Evolutionary conservation across 768 basidiomycete genomes (phyloP).

Genomic region (Boletus reticuloceps): DNA sequence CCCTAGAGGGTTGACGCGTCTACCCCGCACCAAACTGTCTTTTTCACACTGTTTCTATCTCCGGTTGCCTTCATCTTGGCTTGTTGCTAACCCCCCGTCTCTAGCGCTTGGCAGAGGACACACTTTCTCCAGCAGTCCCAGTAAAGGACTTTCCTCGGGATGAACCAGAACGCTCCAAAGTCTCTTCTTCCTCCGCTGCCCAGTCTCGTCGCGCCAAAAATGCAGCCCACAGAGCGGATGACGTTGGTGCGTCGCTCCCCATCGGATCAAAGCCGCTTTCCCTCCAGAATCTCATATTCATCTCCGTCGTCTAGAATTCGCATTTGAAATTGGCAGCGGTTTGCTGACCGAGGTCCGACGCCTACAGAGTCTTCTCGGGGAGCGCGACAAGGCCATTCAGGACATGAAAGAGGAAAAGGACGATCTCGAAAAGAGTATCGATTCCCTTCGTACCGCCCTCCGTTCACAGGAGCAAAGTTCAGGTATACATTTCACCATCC

Average conservation of each 20-base stretch:
- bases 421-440: slow-evolving; percentile 76
- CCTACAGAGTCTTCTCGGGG: slow-evolving; percentile 84
- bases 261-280: slow-evolving; percentile 6
- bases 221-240: slow-evolving; percentile 85
- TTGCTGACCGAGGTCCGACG: slow-evolving; percentile 89
- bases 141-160: slow-evolving; percentile 54
- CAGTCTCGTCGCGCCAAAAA: slow-evolving; percentile 90
- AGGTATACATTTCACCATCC: slow-evolving; percentile 44
- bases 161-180: slow-evolving; percentile 58
- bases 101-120: slow-evolving; percentile 47
- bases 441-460: slow-evolving; percentile 70
- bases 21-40: background rate
- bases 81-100: slow-evolving; percentile 6
- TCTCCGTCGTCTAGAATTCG: slow-evolving; percentile 68
- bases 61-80: background rate
- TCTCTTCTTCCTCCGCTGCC: slow-evolving; percentile 71
- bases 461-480: slow-evolving; percentile 77
- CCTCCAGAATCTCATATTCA: slow-evolving; percentile 9
- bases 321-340: slow-evolving; percentile 95
- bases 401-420: slow-evolving; percentile 93
- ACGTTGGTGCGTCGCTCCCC: slow-evolving; percentile 63
- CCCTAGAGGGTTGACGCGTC: background rate
- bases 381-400: slow-evolving; percentile 90
- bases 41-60: background rate
- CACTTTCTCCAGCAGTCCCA: slow-evolving; percentile 44